A percentile compares a stretch with the other conserved stretches of the same genome.
Conservation (phyloP, 768 basidiomycete genomes). For the Kondoa subrosea region DNA sequence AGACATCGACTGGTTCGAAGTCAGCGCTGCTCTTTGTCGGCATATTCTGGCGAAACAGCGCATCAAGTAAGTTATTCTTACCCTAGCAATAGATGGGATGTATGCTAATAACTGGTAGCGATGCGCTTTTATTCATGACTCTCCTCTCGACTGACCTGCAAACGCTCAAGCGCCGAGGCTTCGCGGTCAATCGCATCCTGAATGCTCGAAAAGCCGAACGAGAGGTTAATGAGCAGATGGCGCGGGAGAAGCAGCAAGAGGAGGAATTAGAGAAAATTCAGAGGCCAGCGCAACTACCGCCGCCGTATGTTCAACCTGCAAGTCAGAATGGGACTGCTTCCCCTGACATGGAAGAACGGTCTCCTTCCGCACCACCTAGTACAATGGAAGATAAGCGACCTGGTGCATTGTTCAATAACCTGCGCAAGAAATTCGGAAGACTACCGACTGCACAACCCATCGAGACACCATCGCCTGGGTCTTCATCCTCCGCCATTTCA, state of each 20-base stretch:
- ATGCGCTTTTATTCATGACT: slow-evolving; percentile 77
- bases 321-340: no score
- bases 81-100: neutral
- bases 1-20: slow-evolving; percentile 84
- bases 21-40: slow-evolving; percentile 67
- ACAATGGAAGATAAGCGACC: neutral
- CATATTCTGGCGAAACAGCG: slow-evolving; percentile 59
- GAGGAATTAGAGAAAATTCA: slow-evolving; percentile 30
- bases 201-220: slow-evolving; percentile 59
- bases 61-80: slow-evolving; percentile 39
- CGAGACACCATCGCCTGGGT: neutral
- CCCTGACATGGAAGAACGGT: no score
- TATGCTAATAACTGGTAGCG: slow-evolving; percentile 29
- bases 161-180: slow-evolving; percentile 63
- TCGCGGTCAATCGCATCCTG: slow-evolving; percentile 83
- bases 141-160: slow-evolving; percentile 79
- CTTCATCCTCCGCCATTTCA: neutral
- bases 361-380: neutral
- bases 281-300: neutral
- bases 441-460: neutral
- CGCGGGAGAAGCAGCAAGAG: neutral
- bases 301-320: no score
- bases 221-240: slow-evolving; percentile 12
- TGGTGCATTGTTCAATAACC: neutral
- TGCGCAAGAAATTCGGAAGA: neutral